Percentiles rank a stretch among this genome's conserved stretches.
Evolutionary conservation across 1,284 basidiomycete genomes (phyloP).

Genomic region (Melampsora abietis-canadensis): DNA sequence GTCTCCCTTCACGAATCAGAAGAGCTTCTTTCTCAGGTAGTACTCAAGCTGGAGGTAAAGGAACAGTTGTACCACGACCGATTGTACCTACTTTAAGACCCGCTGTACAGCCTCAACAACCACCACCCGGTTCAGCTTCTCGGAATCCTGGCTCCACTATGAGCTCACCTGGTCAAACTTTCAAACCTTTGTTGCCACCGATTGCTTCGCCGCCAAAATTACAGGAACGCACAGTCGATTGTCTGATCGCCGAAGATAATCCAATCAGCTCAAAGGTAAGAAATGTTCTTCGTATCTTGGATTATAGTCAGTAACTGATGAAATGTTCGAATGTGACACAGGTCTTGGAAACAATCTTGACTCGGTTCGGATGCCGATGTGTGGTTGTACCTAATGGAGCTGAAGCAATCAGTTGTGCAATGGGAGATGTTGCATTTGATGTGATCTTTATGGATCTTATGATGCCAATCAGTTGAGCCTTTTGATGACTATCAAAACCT

Average conservation of each 20-base stretch:
- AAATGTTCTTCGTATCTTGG: conserved; percentile 40
- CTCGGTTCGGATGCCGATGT: conserved; percentile 86
- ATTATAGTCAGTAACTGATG: conserved; percentile 45
- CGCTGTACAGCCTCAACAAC: conserved; percentile 26
- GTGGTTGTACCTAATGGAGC: conserved; percentile 92
- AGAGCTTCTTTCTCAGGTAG: conserved; percentile 45
- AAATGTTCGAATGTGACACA: conserved; percentile 20
- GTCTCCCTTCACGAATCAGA: conserved; percentile 48
- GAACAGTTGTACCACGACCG: conserved; percentile 28
- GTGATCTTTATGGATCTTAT: conserved; percentile 57
- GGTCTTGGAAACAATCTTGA: conserved; percentile 88
- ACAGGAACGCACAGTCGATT: conserved; percentile 64
- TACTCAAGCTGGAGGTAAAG: conserved; percentile 25
- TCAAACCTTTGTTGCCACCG: conserved; percentile 44
- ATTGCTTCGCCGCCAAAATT: conserved; percentile 49
- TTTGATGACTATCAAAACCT: conserved; percentile 75
- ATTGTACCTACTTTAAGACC: conserved; percentile 29
- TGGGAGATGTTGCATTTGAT: conserved; percentile 75
- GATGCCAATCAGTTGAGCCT: conserved; percentile 53
- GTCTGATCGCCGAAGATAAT: conserved; percentile 93
- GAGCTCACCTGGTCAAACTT: conserved; percentile 43
- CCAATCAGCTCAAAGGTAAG: conserved; percentile 77
- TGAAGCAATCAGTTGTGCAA: conserved; percentile 91
- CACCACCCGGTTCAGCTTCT: conserved; percentile 14
- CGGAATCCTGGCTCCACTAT: conserved; percentile 29